Base-by-base conservation (phyloP, 1,284 basidiomycete genomes). In the Trametes sp. region DNA sequence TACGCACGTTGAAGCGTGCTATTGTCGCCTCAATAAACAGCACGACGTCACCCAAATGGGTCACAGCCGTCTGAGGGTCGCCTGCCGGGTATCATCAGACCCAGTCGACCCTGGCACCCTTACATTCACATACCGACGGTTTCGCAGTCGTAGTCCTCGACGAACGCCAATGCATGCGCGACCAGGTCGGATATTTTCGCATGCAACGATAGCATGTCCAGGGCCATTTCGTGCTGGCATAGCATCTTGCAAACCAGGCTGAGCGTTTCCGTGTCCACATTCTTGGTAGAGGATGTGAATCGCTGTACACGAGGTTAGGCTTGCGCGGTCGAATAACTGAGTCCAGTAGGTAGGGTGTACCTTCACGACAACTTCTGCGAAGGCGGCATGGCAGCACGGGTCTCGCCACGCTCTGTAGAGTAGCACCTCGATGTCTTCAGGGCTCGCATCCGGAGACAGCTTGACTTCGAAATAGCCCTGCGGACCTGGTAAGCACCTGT, bases 51-150 rank as follows among this genome's bases (percentile, higher is more conserved):
- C 92, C 92, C 2, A 93, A 77, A 73, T 91, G 87, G 64, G 83
- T 86, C 35, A 93, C 84, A 4, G 91, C 91, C 23, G 87, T 89
- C 73, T 93, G 92, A 23, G 92, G 92, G 74, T 94, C 92, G 45
- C 91, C 92, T 93, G 57, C 35, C 61, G n/a, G 16, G 8, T 58
- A 28, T 31, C 56, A 16, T 16, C 58, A 59, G 26, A 13, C 10
- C 14, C 10, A 10, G 8, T 11, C 29, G 4, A 6, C 26, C 13
- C 16, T 5, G 2, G 21, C n/a, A 24, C 2, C 16, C 24, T 13
- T 23, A 21, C 10, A 10, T 2, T 14, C 1, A 78, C 88, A 29
- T 73, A 89, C 91, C 92, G 49, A 93, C 87, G 23, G 86, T 87
- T 70, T 92, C 90, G 63, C 88, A 91, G 69, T 92, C 90, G 69